Evolutionary conservation across 2,329 filamentous ascomycete species (phyloP), one percentile per base, ranked within the genome.

Genomic region (Pseudonectria foliicola): DNA sequence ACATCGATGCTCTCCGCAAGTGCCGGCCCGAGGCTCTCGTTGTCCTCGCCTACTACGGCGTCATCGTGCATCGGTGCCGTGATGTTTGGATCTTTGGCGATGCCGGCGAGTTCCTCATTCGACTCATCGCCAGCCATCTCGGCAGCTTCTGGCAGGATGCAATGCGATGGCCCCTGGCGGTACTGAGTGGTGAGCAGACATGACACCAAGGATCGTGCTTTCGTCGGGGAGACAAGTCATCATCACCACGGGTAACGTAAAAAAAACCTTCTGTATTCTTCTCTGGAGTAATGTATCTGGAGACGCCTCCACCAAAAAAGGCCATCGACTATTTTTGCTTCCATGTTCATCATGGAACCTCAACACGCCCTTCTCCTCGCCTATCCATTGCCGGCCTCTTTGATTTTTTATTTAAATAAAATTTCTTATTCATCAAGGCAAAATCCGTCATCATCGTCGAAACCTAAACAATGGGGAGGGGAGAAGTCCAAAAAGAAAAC

Each of bases 31-130:
- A 65, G 31, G 64, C 64, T 7, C 51, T 74, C 15, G 53, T 70
- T 10, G 59, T 73, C 6, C 49, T 75, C 14, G 68, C 66, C 6
- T 63, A 73, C 43, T 72, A 70, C 38, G 68, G 67, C 10, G 59
- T 70, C 4, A 44, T 73, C 27, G 51, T 73, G n/a, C 63, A 70
- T 39, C 56, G 55, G 11, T 62, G 57, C 27, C 52, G 60, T 7
- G 39, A 48, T 4, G 49, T 55, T 25, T 70, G 67, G 66, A 52
- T 65, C 16, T 55, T 66, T 43, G 59, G 52, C 5, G 49, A 51
- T 32, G 52, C 53, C 3, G 60, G 60, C 2, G 48, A 50, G 0
- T 49, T 48, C 28, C 29, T 63, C 25, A 48, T 63, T 21, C 45
- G 48, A 2, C 50, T 57, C 2, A 51, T 63, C 11, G 48, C 57